Base-by-base conservation (phyloP, 805 yeast species). In the Yarrowia keelungensis region DNA sequence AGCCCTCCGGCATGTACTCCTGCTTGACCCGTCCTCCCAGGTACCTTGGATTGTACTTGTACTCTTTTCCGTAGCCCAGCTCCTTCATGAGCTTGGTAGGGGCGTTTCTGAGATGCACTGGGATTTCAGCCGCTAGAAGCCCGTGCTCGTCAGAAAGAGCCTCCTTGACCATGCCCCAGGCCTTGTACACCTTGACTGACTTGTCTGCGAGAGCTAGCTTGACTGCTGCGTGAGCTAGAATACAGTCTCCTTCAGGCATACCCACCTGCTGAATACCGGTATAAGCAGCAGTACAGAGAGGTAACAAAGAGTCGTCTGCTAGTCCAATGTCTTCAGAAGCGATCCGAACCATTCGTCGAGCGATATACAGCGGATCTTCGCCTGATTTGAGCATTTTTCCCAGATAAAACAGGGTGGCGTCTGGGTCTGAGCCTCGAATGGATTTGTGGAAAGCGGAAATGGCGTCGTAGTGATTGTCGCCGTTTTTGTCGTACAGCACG, bases 371-470 rank as follows among this genome's bases (percentile, higher is more conserved):
- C 0, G 98, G 98, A 74, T 91, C 96, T 76, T 96, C 99, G 0
- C 99, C 99, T 2, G 97, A 96, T 71, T 86, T 84, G 1, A 95
- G 81, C 99, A 95, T 95, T 59, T 92, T 83, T 0, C 88, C 94
- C 22, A 95, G 79, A 75, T 95, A 95, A 76, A 88, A 93, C 70
- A 95, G 79, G 0, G 98, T 88, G 0, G 98, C 98, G 79, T 95
- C 91, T 0, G 93, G 89, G 74, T 94, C 89, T 0, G 91, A 85
- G 0, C 99, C 99, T 69, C 99, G 82, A 0, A 95, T 85, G 0
- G 97, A 86, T 75, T 95, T 95, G 79, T 95, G 99, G 72, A 95
- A 90, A 0, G 99, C 99, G 14, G 97, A 90, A 8, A 95, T 95
- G 0, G 97, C 86, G 76, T 95, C 99, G 77, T 95, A 95, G 77